These are phyloP conservation scores for Nicotiana attenuata DNA, from an alignment of 257 asterid species.

Conservation along the genomic window DNA sequence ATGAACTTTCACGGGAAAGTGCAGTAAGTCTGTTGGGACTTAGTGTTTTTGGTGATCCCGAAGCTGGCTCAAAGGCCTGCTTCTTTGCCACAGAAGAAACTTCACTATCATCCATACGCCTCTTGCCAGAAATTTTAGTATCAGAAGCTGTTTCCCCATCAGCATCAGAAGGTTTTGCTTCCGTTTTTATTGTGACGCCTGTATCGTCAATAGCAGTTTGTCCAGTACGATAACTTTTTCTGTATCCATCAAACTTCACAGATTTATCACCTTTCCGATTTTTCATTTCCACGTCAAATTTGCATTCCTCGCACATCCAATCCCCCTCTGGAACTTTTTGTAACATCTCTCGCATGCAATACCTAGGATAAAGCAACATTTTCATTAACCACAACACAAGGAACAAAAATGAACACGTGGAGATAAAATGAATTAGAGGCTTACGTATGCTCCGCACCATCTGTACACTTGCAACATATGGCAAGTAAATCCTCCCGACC, in stretches of 20 bases:
- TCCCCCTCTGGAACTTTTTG: slow-evolving; percentile 70
- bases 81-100: slow-evolving; percentile 60
- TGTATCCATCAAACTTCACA: slow-evolving; percentile 39
- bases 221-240: slow-evolving; percentile 46
- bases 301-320: slow-evolving; percentile 97
- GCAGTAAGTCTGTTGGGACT: slow-evolving; percentile 36
- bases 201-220: slow-evolving; percentile 41
- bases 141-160: slow-evolving; percentile 14
- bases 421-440: slow-evolving; percentile 18
- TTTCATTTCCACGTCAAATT: slow-evolving; percentile 36
- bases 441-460: slow-evolving; percentile 98
- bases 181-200: slow-evolving; percentile 14
- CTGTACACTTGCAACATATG: slow-evolving; percentile 75
- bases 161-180: slow-evolving; percentile 32
- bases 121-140: slow-evolving; percentile 45
- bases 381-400: slow-evolving; percentile 12
- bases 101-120: slow-evolving; percentile 63
- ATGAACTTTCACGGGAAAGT: slow-evolving; percentile 57
- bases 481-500: slow-evolving; percentile 93
- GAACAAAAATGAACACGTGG: not conserved
- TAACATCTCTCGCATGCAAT: slow-evolving; percentile 81
- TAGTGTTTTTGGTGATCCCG: slow-evolving; percentile 42
- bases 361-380: slow-evolving; percentile 43
- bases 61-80: slow-evolving; percentile 45
- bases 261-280: slow-evolving; percentile 39